Base-by-base conservation (phyloP, 129 eudicot genomes). In the Lonicera japonica region DNA sequence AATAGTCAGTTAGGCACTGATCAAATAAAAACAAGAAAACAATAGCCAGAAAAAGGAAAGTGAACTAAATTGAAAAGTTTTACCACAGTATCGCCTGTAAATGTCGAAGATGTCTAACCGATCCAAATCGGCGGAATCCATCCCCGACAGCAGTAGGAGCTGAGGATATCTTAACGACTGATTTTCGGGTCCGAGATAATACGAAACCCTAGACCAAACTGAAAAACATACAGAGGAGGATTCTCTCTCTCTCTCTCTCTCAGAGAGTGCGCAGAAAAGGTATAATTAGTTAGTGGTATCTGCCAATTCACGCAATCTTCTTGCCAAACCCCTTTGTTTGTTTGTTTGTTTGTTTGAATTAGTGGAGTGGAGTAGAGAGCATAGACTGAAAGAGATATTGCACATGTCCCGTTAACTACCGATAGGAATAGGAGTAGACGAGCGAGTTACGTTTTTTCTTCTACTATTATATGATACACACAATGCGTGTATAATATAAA, bases 51-150 rank as follows among this genome's bases (percentile, higher is more conserved):
- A 43, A 43, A 8, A 43, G 8, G 13, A 43, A 14, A 14, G 50
- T 43, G 50, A 43, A 43, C 8, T 50, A 4, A n/a, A 15, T n/a
- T 11, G n/a, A n/a, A n/a, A n/a, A n/a, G 23, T 64, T n/a, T n/a
- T 73, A 73, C 77, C 77, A 16, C 67, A 56, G 29, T 45, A 73
- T 47, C 67, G 72, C 11, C 62, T 56, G 54, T 73, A 73, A 11
- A 58, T 58, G 7, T 65, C 60, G 39, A 73, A 65, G 72, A 73
- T 73, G 65, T 66, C 72, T 24, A 65, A 58, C 9, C 60, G 67
- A 56, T 61, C 51, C n/a, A 56, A 17, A 39, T 11, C 39, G 21
- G 54, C 25, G 24, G 12, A 22, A 16, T 73, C 72, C 77, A 73
- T 73, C 1, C 18, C 8, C 23, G 58, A 5, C 17, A 8, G 25